Conservation (phyloP, 176 grass and related monocot species). For the Paspalum notatum region DNA sequence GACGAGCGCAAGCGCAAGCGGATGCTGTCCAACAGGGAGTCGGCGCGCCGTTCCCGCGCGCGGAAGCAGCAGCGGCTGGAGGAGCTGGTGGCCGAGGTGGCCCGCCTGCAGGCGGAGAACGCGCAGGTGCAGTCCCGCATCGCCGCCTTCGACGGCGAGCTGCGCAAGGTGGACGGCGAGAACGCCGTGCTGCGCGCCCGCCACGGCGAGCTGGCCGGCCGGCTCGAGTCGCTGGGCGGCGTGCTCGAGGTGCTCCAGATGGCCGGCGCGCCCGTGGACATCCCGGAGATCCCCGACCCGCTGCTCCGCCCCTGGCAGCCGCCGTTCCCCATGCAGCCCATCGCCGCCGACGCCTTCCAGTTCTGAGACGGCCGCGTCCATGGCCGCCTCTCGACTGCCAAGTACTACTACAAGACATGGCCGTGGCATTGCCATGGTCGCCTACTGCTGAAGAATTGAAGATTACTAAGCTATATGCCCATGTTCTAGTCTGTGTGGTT, state of each 20-base stretch:
- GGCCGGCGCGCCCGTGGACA: conserved; percentile 59
- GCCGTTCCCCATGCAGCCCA: conserved; percentile 47
- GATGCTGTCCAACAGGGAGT: conserved; percentile 85
- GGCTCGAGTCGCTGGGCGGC: conserved; percentile 52
- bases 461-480: background rate
- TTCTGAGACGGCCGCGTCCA: conserved; percentile 40
- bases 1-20: conserved; percentile 80
- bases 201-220: conserved; percentile 47
- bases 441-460: background rate
- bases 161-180: conserved; percentile 57
- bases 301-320: conserved; percentile 72
- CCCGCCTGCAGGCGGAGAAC: conserved; percentile 60
- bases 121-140: conserved; percentile 39
- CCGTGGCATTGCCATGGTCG: background rate
- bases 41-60: conserved; percentile 63
- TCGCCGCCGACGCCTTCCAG: conserved; percentile 37
- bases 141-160: conserved; percentile 31
- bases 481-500: conserved; percentile 7
- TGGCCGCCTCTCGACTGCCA: background rate
- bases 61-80: conserved; percentile 72
- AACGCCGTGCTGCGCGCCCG: conserved; percentile 62
- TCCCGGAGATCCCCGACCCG: conserved; percentile 67
- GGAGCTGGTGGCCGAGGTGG: conserved; percentile 55
- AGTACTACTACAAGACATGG: background rate
- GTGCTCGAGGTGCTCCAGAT: conserved; percentile 66